A percentile compares a stretch with the other conserved stretches of the same genome.
phyloP scores from a whole-genome alignment of 495 filamentous ascomycete genomes.

The Penicillium chermesinum region DNA sequence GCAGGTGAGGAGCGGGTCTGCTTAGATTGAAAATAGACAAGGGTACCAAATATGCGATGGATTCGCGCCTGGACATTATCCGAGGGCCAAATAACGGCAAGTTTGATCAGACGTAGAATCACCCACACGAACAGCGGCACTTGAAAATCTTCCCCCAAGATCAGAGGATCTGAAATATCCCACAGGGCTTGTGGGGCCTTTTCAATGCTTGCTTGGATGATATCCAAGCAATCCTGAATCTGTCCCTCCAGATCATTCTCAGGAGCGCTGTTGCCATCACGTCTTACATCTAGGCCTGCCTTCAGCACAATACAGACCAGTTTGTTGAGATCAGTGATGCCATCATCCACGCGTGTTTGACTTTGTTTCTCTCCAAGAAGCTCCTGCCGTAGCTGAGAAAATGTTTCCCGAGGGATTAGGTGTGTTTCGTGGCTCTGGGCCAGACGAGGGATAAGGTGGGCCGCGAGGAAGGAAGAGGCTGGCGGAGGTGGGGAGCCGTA shows the following conservation, averaged over 20 bases:
- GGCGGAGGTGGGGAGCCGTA: slow-evolving; percentile 28
- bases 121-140: slow-evolving; percentile 80
- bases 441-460: slow-evolving; percentile 51
- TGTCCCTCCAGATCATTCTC: slow-evolving; percentile 55
- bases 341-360: slow-evolving; percentile 50
- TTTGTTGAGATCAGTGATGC: slow-evolving; percentile 69
- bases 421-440: slow-evolving; percentile 39
- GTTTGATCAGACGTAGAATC: slow-evolving; percentile 33
- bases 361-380: slow-evolving; percentile 46
- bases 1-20: slow-evolving; percentile 27
- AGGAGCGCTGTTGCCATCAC: slow-evolving; percentile 41
- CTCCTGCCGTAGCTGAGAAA: slow-evolving; percentile 61
- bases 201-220: slow-evolving; percentile 65
- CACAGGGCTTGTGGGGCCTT: slow-evolving; percentile 70
- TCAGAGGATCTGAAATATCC: slow-evolving; percentile 34
- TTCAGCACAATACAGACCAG: slow-evolving; percentile 78
- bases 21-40: slow-evolving; percentile 33
- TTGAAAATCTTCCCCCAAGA: slow-evolving; percentile 42
- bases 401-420: slow-evolving; percentile 46
- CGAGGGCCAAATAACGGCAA: slow-evolving; percentile 23
- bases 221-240: slow-evolving; percentile 61
- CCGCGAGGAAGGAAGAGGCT: slow-evolving; percentile 65
- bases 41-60: slow-evolving; percentile 24
- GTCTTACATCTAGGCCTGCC: slow-evolving; percentile 66
- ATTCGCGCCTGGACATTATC: slow-evolving; percentile 27